These are phyloP conservation scores for Quambalaria eucalypti DNA, from an alignment of 1,284 basidiomycete species.

Conservation along the genomic window DNA sequence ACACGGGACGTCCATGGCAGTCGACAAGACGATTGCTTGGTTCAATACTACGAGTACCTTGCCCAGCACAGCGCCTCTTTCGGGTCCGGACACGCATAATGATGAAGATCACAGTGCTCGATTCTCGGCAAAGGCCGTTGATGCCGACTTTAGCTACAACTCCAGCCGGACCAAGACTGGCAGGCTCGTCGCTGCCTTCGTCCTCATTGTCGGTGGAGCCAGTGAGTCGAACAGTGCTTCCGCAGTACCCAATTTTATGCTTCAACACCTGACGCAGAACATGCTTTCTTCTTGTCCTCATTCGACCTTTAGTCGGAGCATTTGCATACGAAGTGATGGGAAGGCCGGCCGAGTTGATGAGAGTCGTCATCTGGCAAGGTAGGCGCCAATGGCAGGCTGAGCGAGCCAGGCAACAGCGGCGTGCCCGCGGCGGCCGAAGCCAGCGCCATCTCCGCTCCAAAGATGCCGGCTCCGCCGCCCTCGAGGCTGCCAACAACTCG, in stretches of 20 bases:
- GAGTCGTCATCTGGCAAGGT: slow-evolving; percentile 46
- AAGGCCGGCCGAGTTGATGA: slow-evolving; percentile 45
- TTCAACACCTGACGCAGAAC: too few relatives aligned
- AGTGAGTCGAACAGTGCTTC: too few relatives aligned
- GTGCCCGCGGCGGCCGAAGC: background rate
- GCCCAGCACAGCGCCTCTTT: background rate
- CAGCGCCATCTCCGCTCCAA: slow-evolving; percentile 9
- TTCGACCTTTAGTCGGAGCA: too few relatives aligned
- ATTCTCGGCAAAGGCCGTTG: background rate
- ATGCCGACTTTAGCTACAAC: slow-evolving; percentile 36
- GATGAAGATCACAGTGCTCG: background rate
- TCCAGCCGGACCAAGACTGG: slow-evolving; percentile 31
- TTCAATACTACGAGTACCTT: slow-evolving; percentile 17
- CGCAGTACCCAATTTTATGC: too few relatives aligned
- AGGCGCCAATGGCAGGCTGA: slow-evolving; percentile 35
- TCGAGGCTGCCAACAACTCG: background rate
- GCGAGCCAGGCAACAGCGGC: slow-evolving; percentile 12
- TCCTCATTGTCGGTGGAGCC: slow-evolving; percentile 36
- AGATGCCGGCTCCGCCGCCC: background rate
- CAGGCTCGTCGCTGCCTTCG: slow-evolving; percentile 29
- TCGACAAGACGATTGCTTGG: slow-evolving; percentile 32
- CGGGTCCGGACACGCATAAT: background rate
- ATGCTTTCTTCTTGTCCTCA: too few relatives aligned
- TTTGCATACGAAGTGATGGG: slow-evolving; percentile 41
- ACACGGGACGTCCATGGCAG: slow-evolving; percentile 30